A percentile compares a stretch with the other conserved stretches of the same genome.
These are phyloP conservation scores for Aspergillus avenaceus DNA, from an alignment of 495 filamentous ascomycete species.

Conservation along the genomic window DNA sequence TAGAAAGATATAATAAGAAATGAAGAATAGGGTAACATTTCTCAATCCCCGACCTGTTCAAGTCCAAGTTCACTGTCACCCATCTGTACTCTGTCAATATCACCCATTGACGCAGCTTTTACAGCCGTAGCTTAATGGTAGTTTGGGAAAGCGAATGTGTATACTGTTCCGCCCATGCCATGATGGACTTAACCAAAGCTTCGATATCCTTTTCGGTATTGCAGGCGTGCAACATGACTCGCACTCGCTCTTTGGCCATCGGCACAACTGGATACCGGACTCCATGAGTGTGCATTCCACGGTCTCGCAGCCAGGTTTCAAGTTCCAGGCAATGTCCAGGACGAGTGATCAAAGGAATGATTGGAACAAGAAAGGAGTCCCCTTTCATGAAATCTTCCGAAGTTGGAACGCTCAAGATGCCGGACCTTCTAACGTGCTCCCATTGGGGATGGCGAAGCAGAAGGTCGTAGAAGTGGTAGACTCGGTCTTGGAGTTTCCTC, in stretches of 20 bases:
- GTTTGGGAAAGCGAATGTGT: neutral
- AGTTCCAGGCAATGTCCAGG: neutral
- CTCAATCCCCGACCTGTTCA: too few species aligned
- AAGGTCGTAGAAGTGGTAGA: neutral
- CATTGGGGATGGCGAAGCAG: neutral
- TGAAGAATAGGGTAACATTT: too few species aligned
- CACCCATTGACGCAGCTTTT: neutral
- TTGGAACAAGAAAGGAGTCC: neutral
- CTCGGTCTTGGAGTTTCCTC: neutral
- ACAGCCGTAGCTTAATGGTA: neutral
- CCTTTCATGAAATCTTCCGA: neutral
- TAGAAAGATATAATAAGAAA: too few species aligned
- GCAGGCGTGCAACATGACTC: neutral
- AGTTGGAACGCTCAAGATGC: neutral
- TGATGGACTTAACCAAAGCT: neutral
- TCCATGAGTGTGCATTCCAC: neutral
- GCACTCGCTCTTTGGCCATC: neutral
- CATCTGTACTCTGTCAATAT: neutral
- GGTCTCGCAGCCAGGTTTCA: neutral
- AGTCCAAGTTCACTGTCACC: neutral
- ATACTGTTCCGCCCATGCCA: constrained; percentile 1
- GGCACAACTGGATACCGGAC: constrained; percentile 1
- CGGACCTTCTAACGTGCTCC: neutral
- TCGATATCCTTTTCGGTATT: neutral
- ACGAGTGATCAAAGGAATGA: neutral